Evolutionary conservation across 1,284 basidiomycete species (phyloP), one percentile per base, ranked within the genome.

Genomic region (Malassezia caprae): DNA sequence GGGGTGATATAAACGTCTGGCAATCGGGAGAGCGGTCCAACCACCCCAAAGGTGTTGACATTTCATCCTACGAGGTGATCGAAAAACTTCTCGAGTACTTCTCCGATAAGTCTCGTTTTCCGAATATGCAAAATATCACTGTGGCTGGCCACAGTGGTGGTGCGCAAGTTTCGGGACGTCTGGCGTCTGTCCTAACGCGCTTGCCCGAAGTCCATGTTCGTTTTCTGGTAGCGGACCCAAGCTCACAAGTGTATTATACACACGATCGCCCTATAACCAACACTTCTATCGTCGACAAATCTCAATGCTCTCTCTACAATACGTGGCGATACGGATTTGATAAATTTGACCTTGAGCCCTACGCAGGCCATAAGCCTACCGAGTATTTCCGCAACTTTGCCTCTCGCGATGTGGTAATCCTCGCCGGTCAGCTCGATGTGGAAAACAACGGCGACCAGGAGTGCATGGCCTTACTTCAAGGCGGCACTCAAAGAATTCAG

Each of bases 121-220:
- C 68, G 1, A 56, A 60, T 13, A 60, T 71, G 59, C 62, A 65
- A 31, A 49, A 41, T n/a, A 59, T 71, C 44, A 67, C 64, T 8
- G 56, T 71, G n/a, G 56, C 64, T 8, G 68, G 60, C 5, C 68
- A 71, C 48, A 68, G 68, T 11, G 68, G 65, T 2, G 68, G 68
- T 2, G 65, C 53, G 4, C 65, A 69, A 57, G 53, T 68, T 43
- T 35, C 68, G 24, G 61, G 61, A 39, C 48, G 68, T 11, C 65
- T 68, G 17, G 68, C 64, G 0, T 3, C 52, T 11, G 60, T 62
- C 15, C 53, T 62, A 0, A 46, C 42, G 1, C 11, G 13, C 2
- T 3, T 40, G 1, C 53, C 56, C 0, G 8, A 61, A 8, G 17
- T 65, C 5, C 48, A 48, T 27, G 51, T 69, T 7, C 59, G 68